Evolutionary conservation across 352 stramenopile genomes (phyloP).

Genomic region (Phytophthora agathidicida): DNA sequence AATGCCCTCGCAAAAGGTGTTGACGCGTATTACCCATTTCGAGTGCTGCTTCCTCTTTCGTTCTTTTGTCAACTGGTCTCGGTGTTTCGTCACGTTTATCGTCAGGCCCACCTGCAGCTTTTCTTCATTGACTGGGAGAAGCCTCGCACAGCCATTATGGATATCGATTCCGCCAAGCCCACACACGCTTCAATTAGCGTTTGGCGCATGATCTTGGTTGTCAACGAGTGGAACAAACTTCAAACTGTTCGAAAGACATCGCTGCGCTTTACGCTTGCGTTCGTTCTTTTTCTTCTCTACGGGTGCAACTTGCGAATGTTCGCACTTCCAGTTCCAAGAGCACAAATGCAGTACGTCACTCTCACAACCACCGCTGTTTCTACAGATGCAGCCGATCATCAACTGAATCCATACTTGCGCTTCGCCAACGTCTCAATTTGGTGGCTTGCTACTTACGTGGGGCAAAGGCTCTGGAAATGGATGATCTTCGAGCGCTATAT

Average conservation of each 20-base stretch:
- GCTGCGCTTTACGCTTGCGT: conserved; percentile 82
- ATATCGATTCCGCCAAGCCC: conserved; percentile 52
- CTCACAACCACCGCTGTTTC: conserved; percentile 28
- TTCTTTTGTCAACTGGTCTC: conserved; percentile 86
- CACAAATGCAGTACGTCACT: conserved; percentile 55
- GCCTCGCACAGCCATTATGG: conserved; percentile 65
- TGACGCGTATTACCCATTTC: conserved; percentile 91
- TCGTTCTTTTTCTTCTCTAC: conserved; percentile 90
- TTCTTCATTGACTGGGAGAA: conserved; percentile 97
- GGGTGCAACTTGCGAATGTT: conserved; percentile 59
- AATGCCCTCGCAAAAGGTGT: conserved; percentile 50
- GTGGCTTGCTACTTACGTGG: conserved; percentile 75
- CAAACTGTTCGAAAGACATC: conserved; percentile 84
- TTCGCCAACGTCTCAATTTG: conserved; percentile 91
- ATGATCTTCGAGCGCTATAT: conserved; percentile 87
- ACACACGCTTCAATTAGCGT: conserved; percentile 81
- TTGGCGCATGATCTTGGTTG: conserved; percentile 94
- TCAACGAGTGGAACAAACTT: conserved; percentile 95
- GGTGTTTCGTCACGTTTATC: conserved; percentile 72
- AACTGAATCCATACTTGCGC: conserved; percentile 87
- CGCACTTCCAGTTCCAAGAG: conserved; percentile 56
- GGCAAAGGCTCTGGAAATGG: conserved; percentile 91
- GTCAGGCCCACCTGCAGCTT: conserved; percentile 83
- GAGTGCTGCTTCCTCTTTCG: conserved; percentile 76
- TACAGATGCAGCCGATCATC: conserved; percentile 18